phyloP scores from a whole-genome alignment of 768 basidiomycete species.

The Trametes punicea region DNA sequence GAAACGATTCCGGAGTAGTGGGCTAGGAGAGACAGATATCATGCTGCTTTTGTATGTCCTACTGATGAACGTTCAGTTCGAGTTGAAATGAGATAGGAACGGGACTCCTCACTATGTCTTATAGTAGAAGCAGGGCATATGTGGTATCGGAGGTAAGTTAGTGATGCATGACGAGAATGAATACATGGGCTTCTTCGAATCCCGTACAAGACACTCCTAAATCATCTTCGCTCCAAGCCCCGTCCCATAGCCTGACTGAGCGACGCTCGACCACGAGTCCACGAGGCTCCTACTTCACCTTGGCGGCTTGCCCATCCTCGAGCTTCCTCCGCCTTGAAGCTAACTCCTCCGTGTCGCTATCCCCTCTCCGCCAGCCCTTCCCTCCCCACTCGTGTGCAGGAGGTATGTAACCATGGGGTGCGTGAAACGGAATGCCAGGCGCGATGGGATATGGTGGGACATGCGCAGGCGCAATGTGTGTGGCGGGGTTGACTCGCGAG shows the following conservation, averaged over 20 bases:
- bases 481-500: slow-evolving; percentile 46
- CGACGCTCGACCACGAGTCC: not conserved
- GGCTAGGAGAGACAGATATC: too few species aligned
- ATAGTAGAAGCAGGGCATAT: not conserved
- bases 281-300: slow-evolving; percentile 17
- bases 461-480: slow-evolving; percentile 16
- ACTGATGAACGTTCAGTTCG: too few species aligned
- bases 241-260: not conserved
- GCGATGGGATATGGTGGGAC: slow-evolving; percentile 35
- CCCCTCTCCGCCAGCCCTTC: slow-evolving; percentile 33
- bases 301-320: slow-evolving; percentile 25
- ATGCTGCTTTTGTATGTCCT: too few species aligned
- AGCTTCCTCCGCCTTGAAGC: slow-evolving; percentile 25
- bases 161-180: not conserved
- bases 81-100: too few species aligned
- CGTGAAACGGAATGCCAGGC: slow-evolving; percentile 40
- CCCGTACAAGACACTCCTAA: not conserved
- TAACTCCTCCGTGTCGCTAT: slow-evolving; percentile 5
- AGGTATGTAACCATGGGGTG: slow-evolving; percentile 49
- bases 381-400: slow-evolving; percentile 44
- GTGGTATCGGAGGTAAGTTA: slow-evolving; percentile 1
- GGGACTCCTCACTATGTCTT: too few species aligned
- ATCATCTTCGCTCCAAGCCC: not conserved
- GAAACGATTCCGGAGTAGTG: too few species aligned
- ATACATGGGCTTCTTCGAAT: not conserved